Base-by-base conservation (phyloP, 164 flowering plant species). In the Echeveria elegans region DNA sequence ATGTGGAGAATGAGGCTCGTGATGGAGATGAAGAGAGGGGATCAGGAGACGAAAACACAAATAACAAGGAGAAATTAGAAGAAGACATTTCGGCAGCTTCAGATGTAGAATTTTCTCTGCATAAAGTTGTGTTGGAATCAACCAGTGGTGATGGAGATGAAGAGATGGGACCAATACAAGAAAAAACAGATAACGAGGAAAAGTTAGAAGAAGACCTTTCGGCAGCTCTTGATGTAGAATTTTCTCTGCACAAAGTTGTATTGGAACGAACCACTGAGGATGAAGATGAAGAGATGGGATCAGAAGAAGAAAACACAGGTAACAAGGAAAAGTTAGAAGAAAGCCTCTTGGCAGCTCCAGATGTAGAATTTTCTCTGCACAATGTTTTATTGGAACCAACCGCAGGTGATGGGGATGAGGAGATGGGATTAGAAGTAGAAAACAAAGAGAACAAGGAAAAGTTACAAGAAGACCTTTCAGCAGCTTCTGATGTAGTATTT, bases 131-230 rank as follows among this genome's bases (percentile, higher is more conserved):
- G 23, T 19, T 32, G 14, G 65, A 62, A 5, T 29, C 28, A 7
- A 52, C 58, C 28, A 52, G 9, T 62, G 65, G 43, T 9, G 70
- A 68, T 32, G 19, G 29, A 10, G 65, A 62, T 32, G 41, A 62
- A 41, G 37, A 34, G 12, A 21, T 52, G 58, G 58, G 15, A 52
- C 6, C 58, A 52, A 29, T 21, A 52, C 28, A 52, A 24, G 26
- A 21, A 21, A 52, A 52, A 7, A 29, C 9, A 36, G 45, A 63
- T 26, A 21, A 63, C 26, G n/a, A 63, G 38, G n/a, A 61, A 61
- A 31, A 16, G 15, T 10, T 61, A 61, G 65, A 62, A 62, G 15
- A 31, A 62, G 41, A 62, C 40, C 12, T 9, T 32, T 30, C n/a
- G 34, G 37, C 23, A 34, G 37, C 32, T 61, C 38, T 10, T 15